Evolutionary conservation across 768 basidiomycete genomes (phyloP).

Genomic region (Jaapia argillacea): DNA sequence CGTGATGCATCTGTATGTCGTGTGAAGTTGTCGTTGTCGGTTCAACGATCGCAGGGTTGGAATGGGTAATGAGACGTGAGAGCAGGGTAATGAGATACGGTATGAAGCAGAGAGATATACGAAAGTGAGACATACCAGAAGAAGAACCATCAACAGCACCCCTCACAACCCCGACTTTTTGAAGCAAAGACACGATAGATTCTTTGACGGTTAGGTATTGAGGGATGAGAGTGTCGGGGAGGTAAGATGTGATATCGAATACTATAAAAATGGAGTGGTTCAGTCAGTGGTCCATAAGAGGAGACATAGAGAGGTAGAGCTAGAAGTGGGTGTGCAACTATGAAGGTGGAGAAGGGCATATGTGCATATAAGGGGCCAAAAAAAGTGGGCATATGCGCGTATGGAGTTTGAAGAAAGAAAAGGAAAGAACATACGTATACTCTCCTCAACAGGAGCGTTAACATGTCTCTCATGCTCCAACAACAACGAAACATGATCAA

Average conservation of each 20-base stretch:
- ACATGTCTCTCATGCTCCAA: constrained; percentile 70
- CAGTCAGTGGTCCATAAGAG: constrained; percentile 1
- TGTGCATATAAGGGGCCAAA: too few species aligned
- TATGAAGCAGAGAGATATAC: too few species aligned
- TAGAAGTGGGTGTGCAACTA: too few species aligned
- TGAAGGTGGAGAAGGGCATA: too few species aligned
- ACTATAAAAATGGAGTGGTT: too few species aligned
- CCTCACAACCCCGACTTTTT: constrained; percentile 49
- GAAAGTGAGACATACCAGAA: background rate
- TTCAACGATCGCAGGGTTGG: too few species aligned
- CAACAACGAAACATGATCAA: constrained; percentile 68
- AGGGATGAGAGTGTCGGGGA: constrained; percentile 74
- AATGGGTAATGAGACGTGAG: too few species aligned
- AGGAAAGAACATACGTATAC: constrained; percentile 10
- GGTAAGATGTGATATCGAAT: constrained; percentile 68
- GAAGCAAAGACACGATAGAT: constrained; percentile 49
- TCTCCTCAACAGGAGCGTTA: constrained; percentile 33
- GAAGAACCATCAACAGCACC: constrained; percentile 23
- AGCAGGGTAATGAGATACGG: too few species aligned
- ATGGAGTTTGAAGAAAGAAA: background rate
- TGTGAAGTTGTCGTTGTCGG: too few species aligned
- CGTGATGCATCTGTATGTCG: constrained; percentile 47
- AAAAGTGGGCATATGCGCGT: too few species aligned
- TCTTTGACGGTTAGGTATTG: constrained; percentile 63
- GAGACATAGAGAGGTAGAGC: too few species aligned